Conservation (phyloP, 306 rosid species). For the Datisca glomerata region DNA sequence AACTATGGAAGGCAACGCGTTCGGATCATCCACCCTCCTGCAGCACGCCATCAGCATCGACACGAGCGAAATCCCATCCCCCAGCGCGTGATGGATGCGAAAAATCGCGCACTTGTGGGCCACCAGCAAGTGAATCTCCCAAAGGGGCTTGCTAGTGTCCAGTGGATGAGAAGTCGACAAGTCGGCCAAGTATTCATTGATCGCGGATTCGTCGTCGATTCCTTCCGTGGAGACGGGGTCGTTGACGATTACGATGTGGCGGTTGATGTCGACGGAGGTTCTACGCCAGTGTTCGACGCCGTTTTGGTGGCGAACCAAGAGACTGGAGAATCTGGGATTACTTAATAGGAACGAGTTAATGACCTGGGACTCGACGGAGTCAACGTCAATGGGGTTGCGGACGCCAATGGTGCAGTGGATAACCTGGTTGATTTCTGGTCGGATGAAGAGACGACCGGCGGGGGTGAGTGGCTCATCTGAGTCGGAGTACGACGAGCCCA, state of each 20-base stretch:
- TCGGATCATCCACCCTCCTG: constrained; percentile 24
- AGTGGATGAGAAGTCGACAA: constrained; percentile 36
- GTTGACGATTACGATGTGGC: constrained; percentile 29
- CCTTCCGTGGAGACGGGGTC: constrained; percentile 1
- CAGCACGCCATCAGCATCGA: constrained; percentile 57
- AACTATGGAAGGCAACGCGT: constrained; percentile 23
- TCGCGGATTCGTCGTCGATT: constrained; percentile 21
- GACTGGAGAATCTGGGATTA: constrained; percentile 65
- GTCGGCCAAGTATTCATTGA: constrained; percentile 46
- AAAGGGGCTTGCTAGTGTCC: constrained; percentile 52
- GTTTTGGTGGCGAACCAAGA: constrained; percentile 38
- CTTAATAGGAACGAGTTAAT: constrained; percentile 27
- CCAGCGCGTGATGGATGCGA: constrained; percentile 68
- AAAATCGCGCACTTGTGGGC: constrained; percentile 48
- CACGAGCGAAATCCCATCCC: constrained; percentile 82
- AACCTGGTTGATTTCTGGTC: constrained; percentile 42
- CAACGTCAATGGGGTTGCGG: constrained; percentile 30
- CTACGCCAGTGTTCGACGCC: constrained; percentile 72
- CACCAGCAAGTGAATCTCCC: constrained; percentile 64
- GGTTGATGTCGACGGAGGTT: constrained; percentile 33
- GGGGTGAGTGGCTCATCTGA: constrained; percentile 61
- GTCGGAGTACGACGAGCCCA: constrained; percentile 9
- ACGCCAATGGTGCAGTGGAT: constrained; percentile 56
- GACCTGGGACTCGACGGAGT: constrained; percentile 21
- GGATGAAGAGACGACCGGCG: constrained; percentile 63